Conservation (phyloP, 768 basidiomycete species). For the Pleurotus cornucopiae region DNA sequence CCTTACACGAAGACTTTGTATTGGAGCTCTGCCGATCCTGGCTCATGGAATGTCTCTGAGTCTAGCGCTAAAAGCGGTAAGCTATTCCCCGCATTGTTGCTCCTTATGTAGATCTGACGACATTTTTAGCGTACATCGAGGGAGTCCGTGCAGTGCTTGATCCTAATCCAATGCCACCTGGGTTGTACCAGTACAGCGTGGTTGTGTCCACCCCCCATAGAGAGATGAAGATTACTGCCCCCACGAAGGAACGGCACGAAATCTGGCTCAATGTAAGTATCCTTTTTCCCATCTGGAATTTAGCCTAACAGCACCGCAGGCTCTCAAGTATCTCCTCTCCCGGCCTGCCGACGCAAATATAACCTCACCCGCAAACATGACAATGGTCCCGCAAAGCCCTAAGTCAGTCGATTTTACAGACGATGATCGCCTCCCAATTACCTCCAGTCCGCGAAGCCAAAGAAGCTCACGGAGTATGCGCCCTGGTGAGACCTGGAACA, state of each 20-base stretch:
- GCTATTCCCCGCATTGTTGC: slow-evolving; percentile 26
- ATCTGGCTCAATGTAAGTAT: slow-evolving; percentile 86
- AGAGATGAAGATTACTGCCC: slow-evolving; percentile 99
- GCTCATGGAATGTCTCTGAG: slow-evolving; percentile 81
- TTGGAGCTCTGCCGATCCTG: slow-evolving; percentile 95
- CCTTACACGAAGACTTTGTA: slow-evolving; percentile 97
- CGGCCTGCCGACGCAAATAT: slow-evolving; percentile 49
- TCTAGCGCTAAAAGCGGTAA: slow-evolving; percentile 95
- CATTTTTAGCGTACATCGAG: slow-evolving; percentile 79
- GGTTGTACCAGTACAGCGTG: slow-evolving; percentile 88
- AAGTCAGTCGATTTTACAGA: slow-evolving; percentile 45
- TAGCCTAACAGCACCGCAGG: slow-evolving; percentile 42
- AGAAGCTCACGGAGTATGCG: slow-evolving; percentile 60
- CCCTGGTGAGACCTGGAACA: slow-evolving; percentile 63
- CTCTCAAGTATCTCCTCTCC: slow-evolving; percentile 84
- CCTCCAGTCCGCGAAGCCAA: slow-evolving; percentile 71
- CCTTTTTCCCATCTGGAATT: slow-evolving; percentile 8
- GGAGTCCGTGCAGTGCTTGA: slow-evolving; percentile 89
- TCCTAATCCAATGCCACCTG: slow-evolving; percentile 94
- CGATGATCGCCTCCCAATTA: slow-evolving; percentile 41
- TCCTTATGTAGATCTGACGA: slow-evolving; percentile 10
- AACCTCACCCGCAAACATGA: slow-evolving; percentile 34
- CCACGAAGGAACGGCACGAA: slow-evolving; percentile 92
- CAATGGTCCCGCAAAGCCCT: slow-evolving; percentile 43
- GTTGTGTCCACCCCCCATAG: slow-evolving; percentile 89